Conservation (phyloP, 2,329 filamentous ascomycete species). For the Diaporthe batatas region DNA sequence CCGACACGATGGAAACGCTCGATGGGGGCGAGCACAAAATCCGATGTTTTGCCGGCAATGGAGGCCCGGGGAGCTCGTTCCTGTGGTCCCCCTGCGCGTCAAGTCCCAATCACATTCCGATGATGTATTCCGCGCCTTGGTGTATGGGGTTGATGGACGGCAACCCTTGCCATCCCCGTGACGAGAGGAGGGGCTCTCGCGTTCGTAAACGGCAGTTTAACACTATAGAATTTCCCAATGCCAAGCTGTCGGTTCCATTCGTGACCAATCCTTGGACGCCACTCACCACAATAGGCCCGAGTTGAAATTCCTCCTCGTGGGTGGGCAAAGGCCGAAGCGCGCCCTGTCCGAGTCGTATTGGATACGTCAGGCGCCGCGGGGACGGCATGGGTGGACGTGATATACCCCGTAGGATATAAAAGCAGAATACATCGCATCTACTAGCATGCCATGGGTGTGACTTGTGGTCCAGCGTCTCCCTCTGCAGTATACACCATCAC, state of each 20-base stretch:
- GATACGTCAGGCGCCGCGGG: not conserved
- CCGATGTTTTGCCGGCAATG: slow-evolving; percentile 22
- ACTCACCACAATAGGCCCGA: slow-evolving; percentile 17
- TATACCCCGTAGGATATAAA: slow-evolving; percentile 13
- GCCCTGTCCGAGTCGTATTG: not conserved
- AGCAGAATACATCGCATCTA: not conserved
- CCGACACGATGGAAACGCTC: slow-evolving; percentile 22
- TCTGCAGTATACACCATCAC: not conserved
- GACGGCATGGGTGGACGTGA: not conserved
- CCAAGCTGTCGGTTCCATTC: slow-evolving; percentile 15
- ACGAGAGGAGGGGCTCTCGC: slow-evolving; percentile 18
- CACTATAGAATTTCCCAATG: slow-evolving; percentile 11
- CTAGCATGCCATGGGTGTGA: not conserved
- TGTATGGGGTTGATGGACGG: slow-evolving; percentile 22
- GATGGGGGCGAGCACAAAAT: not conserved
- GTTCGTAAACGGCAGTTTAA: slow-evolving; percentile 8
- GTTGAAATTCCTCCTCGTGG: slow-evolving; percentile 10
- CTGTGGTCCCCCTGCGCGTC: not conserved
- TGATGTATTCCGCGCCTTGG: slow-evolving; percentile 20
- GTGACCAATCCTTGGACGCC: slow-evolving; percentile 3
- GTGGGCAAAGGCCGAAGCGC: slow-evolving; percentile 1
- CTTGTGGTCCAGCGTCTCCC: not conserved
- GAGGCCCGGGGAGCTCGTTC: not conserved
- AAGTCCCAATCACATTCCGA: slow-evolving; percentile 19
- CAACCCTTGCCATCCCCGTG: slow-evolving; percentile 23